Evolutionary conservation across 768 basidiomycete genomes (phyloP).

Genomic region (Pleurotus citrinopileatus): DNA sequence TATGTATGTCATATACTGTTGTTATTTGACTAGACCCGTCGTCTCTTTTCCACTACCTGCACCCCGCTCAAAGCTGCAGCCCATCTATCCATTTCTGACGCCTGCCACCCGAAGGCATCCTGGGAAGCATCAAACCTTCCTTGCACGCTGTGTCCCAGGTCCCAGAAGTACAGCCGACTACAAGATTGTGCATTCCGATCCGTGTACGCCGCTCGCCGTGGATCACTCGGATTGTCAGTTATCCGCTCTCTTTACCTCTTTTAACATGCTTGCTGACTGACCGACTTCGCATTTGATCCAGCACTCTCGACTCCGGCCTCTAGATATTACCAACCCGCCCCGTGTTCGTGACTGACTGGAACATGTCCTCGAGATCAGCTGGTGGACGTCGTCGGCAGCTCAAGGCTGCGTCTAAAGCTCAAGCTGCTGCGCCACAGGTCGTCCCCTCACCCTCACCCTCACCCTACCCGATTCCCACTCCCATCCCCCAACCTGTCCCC

Average conservation of each 20-base stretch:
- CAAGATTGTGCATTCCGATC: constrained; percentile 5
- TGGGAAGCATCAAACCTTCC: constrained; percentile 9
- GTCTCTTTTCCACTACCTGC: not conserved
- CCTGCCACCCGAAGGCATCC: not conserved
- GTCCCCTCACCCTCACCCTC: not conserved
- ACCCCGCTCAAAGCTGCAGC: not conserved
- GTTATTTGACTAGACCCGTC: not conserved
- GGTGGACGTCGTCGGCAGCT: constrained; percentile 5
- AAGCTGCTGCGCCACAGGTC: not conserved
- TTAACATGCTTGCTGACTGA: not conserved
- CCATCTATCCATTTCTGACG: constrained; percentile 1
- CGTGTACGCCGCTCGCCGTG: constrained; percentile 3
- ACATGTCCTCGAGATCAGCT: constrained; percentile 7
- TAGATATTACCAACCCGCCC: not conserved
- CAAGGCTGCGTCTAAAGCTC: not conserved
- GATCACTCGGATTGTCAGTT: constrained; percentile 7
- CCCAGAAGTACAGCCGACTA: not conserved
- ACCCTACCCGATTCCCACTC: not conserved
- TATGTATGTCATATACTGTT: constrained; percentile 1
- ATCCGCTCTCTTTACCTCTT: constrained; percentile 4
- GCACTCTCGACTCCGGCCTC: not conserved
- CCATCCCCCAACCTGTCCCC: not conserved
- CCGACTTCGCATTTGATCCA: not conserved
- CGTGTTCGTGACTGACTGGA: not conserved
- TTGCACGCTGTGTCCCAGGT: not conserved